Conservation (phyloP, 2,329 filamentous ascomycete genomes). For the Chrysoporthe austroafricana region DNA sequence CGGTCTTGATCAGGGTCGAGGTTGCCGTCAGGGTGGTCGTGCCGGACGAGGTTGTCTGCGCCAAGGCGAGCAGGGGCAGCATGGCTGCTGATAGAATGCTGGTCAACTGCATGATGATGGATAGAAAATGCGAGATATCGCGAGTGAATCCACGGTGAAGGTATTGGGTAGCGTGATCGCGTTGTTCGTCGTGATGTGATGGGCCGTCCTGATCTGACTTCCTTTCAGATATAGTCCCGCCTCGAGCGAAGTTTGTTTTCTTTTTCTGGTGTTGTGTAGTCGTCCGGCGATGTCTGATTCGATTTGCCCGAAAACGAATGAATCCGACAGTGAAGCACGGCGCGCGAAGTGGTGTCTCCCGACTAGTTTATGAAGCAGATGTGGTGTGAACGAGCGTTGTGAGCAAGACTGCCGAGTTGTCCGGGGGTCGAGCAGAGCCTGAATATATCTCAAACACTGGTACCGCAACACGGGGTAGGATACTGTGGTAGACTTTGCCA, state of each 20-base stretch:
- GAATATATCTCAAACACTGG: slow-evolving; percentile 27
- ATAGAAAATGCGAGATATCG: slow-evolving; percentile 10
- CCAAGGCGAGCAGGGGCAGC: slow-evolving; percentile 59
- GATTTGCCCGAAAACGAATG: slow-evolving; percentile 29
- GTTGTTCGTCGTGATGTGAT: slow-evolving; percentile 15
- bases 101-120: slow-evolving; percentile 46
- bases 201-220: too few relatives aligned
- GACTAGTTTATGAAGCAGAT: slow-evolving; percentile 19
- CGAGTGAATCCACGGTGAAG: slow-evolving; percentile 26
- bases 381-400: slow-evolving; percentile 35
- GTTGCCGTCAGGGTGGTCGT: slow-evolving; percentile 56
- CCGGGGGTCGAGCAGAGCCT: slow-evolving; percentile 17
- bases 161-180: slow-evolving; percentile 8
- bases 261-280: background rate
- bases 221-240: background rate
- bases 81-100: slow-evolving; percentile 51
- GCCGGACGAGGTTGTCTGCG: slow-evolving; percentile 44
- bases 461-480: slow-evolving; percentile 31
- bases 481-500: slow-evolving; percentile 54
- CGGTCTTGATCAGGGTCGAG: slow-evolving; percentile 53
- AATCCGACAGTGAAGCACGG: slow-evolving; percentile 12
- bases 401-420: slow-evolving; percentile 36
- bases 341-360: slow-evolving; percentile 17
- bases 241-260: background rate
- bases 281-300: slow-evolving; percentile 26